These are phyloP conservation scores for Parastagonospora avenae DNA, from an alignment of 2,329 filamentous ascomycete species.

Conservation along the genomic window DNA sequence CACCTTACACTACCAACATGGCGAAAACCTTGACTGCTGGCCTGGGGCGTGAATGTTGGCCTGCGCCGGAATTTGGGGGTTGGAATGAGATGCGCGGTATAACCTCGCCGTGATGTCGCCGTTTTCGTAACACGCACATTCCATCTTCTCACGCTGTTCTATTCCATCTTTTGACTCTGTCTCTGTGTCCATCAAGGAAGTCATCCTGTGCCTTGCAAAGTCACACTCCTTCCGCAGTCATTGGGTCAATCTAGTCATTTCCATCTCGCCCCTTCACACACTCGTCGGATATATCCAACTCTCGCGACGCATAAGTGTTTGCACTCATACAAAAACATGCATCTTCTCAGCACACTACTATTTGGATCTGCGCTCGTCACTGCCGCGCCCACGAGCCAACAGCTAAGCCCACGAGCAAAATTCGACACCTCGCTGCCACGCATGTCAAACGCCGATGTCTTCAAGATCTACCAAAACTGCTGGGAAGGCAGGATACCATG, in stretches of 20 bases:
- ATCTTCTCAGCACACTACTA: neutral
- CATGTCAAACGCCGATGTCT: neutral
- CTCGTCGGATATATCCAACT: neutral
- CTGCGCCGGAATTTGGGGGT: neutral
- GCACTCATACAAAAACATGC: constrained; percentile 1
- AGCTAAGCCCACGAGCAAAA: no score
- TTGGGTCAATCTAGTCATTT: neutral
- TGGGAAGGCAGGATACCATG: constrained; percentile 9
- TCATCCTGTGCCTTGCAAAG: constrained; percentile 3
- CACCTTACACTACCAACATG: constrained; percentile 2
- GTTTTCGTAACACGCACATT: neutral
- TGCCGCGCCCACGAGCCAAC: no score
- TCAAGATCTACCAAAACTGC: constrained; percentile 1
- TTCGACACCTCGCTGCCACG: no score
- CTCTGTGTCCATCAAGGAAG: neutral
- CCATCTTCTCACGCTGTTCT: neutral
- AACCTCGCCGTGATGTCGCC: neutral
- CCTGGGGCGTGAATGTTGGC: neutral
- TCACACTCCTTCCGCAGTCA: neutral
- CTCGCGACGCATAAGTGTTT: neutral
- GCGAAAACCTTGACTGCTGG: neutral
- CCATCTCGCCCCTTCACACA: neutral
- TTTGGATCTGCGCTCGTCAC: neutral
- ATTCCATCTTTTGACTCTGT: neutral
- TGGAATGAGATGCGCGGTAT: constrained; percentile 5